These are phyloP conservation scores for Chrysosporium queenslandicum DNA, from an alignment of 2,329 filamentous ascomycete genomes.

Conservation along the genomic window DNA sequence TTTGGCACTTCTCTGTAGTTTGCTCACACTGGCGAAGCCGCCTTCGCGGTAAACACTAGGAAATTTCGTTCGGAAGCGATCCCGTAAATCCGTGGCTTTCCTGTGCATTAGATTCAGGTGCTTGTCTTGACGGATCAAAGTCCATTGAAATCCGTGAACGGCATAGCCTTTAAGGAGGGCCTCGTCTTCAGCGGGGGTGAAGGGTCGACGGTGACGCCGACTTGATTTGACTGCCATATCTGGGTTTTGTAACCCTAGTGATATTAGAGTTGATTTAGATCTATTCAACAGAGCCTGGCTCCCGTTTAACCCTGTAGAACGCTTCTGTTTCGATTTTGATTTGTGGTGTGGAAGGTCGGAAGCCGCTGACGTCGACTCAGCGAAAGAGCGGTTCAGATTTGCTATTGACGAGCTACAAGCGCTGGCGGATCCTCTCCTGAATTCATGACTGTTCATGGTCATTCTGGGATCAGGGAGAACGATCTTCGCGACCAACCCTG, in stretches of 20 bases:
- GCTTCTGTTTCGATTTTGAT: neutral
- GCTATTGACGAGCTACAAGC: neutral
- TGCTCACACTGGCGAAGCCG: conserved; percentile 31
- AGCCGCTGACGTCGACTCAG: neutral
- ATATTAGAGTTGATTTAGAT: conserved; percentile 27
- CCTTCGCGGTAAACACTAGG: conserved; percentile 46
- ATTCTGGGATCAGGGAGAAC: conserved; percentile 20
- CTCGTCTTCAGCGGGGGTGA: conserved; percentile 48
- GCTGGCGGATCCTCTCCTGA: neutral
- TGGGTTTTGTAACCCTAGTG: conserved; percentile 42
- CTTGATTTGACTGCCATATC: conserved; percentile 39
- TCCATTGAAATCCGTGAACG: conserved; percentile 52
- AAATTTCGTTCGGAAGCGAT: conserved; percentile 52
- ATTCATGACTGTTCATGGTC: conserved; percentile 15
- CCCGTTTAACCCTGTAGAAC: conserved; percentile 17
- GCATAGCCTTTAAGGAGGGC: conserved; percentile 50
- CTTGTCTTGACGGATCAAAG: conserved; percentile 47
- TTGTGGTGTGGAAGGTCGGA: neutral
- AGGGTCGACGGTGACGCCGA: conserved; percentile 46
- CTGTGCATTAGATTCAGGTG: conserved; percentile 44
- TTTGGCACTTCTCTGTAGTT: conserved; percentile 14
- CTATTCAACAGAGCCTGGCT: conserved; percentile 26
- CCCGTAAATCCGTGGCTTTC: conserved; percentile 50
- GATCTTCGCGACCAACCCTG: conserved; percentile 12
- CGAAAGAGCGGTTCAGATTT: neutral